Evolutionary conservation across 2,329 filamentous ascomycete species (phyloP).

Genomic region (Claviceps sp.): DNA sequence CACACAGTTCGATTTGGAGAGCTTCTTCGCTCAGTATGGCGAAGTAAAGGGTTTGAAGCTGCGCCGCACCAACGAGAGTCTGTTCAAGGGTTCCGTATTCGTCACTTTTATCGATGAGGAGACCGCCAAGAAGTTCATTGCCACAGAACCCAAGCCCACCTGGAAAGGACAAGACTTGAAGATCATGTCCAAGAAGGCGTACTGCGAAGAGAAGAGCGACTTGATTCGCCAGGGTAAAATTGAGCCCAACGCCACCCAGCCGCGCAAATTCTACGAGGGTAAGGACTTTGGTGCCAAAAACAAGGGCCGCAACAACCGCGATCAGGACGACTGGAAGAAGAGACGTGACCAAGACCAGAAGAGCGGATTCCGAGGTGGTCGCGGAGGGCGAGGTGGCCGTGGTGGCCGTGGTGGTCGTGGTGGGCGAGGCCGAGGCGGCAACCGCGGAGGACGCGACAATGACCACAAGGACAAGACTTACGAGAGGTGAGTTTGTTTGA

Average conservation of each 20-base stretch:
- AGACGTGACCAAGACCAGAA: slow-evolving; percentile 49
- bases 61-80: slow-evolving; percentile 56
- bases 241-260: slow-evolving; percentile 36
- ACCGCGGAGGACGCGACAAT: slow-evolving; percentile 20
- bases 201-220: slow-evolving; percentile 64
- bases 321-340: slow-evolving; percentile 50
- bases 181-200: slow-evolving; percentile 80
- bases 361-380: slow-evolving; percentile 40
- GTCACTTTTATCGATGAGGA: slow-evolving; percentile 81
- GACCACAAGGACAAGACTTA: slow-evolving; percentile 15
- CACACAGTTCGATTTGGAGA: slow-evolving; percentile 88
- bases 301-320: slow-evolving; percentile 24
- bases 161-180: slow-evolving; percentile 70
- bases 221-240: slow-evolving; percentile 60
- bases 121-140: slow-evolving; percentile 66
- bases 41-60: slow-evolving; percentile 73
- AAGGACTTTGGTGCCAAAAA: slow-evolving; percentile 18
- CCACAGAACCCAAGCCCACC: slow-evolving; percentile 64
- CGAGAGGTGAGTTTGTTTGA: slow-evolving; percentile 18
- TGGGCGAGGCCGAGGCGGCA: slow-evolving; percentile 29
- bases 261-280: slow-evolving; percentile 37
- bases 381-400: slow-evolving; percentile 28
- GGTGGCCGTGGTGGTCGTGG: slow-evolving; percentile 30
- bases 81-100: slow-evolving; percentile 94
- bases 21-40: slow-evolving; percentile 74